Evolutionary conservation across 2,329 filamentous ascomycete species (phyloP).

Genomic region (Colletotrichum sp.): DNA sequence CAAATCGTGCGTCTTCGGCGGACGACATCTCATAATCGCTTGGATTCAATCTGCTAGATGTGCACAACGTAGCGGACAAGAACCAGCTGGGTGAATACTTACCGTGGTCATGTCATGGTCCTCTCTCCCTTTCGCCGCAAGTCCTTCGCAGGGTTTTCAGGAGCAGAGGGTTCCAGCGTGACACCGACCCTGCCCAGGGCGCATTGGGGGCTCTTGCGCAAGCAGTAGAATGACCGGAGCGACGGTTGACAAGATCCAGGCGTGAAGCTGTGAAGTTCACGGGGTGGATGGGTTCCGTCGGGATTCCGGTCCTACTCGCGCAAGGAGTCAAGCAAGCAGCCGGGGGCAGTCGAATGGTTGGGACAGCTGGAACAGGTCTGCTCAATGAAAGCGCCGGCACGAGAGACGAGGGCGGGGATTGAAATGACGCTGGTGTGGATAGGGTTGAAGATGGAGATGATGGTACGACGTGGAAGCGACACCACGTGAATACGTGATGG

Average conservation of each 20-base stretch:
- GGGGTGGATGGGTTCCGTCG: conserved; percentile 1
- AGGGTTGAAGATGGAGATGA: neutral
- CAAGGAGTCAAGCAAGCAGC: conserved; percentile 3
- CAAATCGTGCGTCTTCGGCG: neutral
- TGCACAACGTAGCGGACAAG: neutral
- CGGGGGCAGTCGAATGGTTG: neutral
- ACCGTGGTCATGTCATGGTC: neutral
- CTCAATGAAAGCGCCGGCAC: neutral
- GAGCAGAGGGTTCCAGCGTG: neutral
- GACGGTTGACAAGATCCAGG: conserved; percentile 6
- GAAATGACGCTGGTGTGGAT: neutral
- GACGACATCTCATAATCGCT: neutral
- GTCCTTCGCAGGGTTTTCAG: neutral
- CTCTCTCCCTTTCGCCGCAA: neutral
- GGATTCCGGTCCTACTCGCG: conserved; percentile 8
- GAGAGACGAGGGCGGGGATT: neutral
- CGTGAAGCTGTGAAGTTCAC: neutral
- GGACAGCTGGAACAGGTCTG: neutral
- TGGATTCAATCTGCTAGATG: neutral
- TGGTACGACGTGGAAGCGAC: neutral
- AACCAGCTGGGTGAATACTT: neutral
- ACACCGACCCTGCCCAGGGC: neutral
- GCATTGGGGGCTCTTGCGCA: neutral
- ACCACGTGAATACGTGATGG: neutral
- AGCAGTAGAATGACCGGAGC: conserved; percentile 2